phyloP scores from a whole-genome alignment of 2,329 filamentous ascomycete genomes.

The Nemania sp. region DNA sequence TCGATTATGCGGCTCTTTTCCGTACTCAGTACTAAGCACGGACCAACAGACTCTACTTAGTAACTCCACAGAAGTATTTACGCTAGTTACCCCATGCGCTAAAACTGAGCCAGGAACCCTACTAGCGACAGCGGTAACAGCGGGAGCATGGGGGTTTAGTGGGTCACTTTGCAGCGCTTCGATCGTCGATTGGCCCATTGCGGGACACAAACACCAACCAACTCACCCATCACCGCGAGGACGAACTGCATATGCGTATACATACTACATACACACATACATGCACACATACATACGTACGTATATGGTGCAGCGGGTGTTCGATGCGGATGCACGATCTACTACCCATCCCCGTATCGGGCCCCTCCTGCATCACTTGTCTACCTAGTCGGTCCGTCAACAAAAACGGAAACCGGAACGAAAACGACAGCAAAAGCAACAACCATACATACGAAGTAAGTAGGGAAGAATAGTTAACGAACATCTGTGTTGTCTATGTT shows the following conservation, averaged over 20 bases:
- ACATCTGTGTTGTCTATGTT: background rate
- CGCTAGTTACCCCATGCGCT: background rate
- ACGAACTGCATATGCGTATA: slow-evolving; percentile 14
- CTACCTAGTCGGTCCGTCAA: slow-evolving; percentile 2
- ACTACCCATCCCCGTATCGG: slow-evolving; percentile 2
- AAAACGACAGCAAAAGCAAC: background rate
- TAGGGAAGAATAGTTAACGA: too few species aligned
- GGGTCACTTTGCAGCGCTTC: background rate
- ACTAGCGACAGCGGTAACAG: slow-evolving; percentile 5
- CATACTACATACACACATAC: too few species aligned
- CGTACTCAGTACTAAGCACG: background rate
- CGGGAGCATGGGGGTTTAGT: background rate
- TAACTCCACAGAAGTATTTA: background rate
- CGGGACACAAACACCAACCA: background rate
- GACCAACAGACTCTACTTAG: background rate
- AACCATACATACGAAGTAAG: too few species aligned
- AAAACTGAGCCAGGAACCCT: background rate
- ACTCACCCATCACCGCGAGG: slow-evolving; percentile 3
- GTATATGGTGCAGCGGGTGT: slow-evolving; percentile 21
- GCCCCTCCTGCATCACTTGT: slow-evolving; percentile 9
- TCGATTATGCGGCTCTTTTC: slow-evolving; percentile 30
- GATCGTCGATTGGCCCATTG: slow-evolving; percentile 22
- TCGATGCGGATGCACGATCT: slow-evolving; percentile 12
- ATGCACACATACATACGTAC: background rate
- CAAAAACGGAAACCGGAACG: background rate